Evolutionary conservation across 2,329 filamentous ascomycete genomes (phyloP), one percentile per base, ranked within the genome.

Genomic region (Xylaria sp.): DNA sequence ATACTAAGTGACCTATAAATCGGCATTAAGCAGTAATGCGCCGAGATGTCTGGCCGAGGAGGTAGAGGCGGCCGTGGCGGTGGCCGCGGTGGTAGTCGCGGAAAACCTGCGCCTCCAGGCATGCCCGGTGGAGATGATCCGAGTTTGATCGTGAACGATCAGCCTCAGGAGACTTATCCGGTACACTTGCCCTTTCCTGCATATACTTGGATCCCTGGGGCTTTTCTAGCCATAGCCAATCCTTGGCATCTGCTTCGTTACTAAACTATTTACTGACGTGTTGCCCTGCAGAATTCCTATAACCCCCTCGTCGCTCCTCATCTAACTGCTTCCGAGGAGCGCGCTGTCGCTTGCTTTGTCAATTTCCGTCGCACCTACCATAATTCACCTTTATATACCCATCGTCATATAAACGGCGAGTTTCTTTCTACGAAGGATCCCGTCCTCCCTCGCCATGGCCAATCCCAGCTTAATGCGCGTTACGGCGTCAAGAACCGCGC

Each of bases 131-230:
- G 80, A 42, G 83, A 85, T 66, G 85, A 87, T 66, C 81, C 83
- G 8, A 76, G 74, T 38, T 73, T 80, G 57, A 73, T 76, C 21
- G 72, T 79, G 11, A 83, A 86, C 71, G 81, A 81, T 54, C 79
- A 83, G 33, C 85, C 85, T 6, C 83, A 83, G n/a, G 85, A 87
- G 67, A 81, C 85, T 9, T 87, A 87, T 63, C 85, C 85, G 0
- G 84, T 86, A 73, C 63, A 81, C 63, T 12, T 17, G 17, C 7
- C 2, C 25, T 5, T 17, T 37, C 15, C 5, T 19, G 17, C 31
- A 5, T 33, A 33, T 33, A 5, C 31, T 5, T 23, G 7, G 12
- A 25, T 25, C 11, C 8, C n/a, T n/a, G n/a, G n/a, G n/a, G 9
- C 23, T 2, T 21, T 21, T 21, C n/a, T n/a, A n/a, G n/a, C 6